phyloP scores from a whole-genome alignment of 1,284 basidiomycete species.

The Ceratobasidium sp. region DNA sequence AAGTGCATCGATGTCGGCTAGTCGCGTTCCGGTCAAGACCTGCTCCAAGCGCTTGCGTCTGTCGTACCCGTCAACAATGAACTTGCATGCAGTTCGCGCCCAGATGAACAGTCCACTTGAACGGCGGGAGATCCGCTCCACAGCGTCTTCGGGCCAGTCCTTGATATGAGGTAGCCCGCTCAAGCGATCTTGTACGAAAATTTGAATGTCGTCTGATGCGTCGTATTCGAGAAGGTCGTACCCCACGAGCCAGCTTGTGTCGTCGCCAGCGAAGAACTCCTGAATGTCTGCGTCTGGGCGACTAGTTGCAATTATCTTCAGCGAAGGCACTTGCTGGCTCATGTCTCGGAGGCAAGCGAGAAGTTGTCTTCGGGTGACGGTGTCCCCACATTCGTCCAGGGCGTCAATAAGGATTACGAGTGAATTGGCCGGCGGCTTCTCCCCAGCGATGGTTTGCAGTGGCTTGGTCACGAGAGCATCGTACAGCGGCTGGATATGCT shows the following conservation, averaged over 20 bases:
- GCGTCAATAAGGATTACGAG: conserved; percentile 36
- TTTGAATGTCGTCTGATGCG: background rate
- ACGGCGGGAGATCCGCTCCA: too few species aligned
- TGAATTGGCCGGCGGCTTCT: background rate
- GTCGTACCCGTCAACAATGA: conserved; percentile 1
- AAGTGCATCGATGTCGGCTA: background rate
- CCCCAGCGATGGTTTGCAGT: background rate
- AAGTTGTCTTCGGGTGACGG: conserved; percentile 1
- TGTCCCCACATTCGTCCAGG: conserved; percentile 30
- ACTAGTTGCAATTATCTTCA: conserved; percentile 41
- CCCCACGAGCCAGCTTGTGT: background rate
- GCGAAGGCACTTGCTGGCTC: background rate
- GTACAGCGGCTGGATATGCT: too few species aligned
- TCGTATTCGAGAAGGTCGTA: background rate
- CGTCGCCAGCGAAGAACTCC: background rate
- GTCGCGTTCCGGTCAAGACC: background rate
- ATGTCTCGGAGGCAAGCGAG: background rate
- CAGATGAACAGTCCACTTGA: conserved; percentile 39
- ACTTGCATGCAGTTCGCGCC: conserved; percentile 14
- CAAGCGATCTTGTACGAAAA: background rate
- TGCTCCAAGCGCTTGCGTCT: background rate
- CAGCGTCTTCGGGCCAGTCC: too few species aligned
- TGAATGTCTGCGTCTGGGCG: conserved; percentile 26
- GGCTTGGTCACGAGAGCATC: background rate
- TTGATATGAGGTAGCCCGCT: too few species aligned